phyloP scores from a whole-genome alignment of 805 yeast genomes.

The Monosporozyma aquatica region DNA sequence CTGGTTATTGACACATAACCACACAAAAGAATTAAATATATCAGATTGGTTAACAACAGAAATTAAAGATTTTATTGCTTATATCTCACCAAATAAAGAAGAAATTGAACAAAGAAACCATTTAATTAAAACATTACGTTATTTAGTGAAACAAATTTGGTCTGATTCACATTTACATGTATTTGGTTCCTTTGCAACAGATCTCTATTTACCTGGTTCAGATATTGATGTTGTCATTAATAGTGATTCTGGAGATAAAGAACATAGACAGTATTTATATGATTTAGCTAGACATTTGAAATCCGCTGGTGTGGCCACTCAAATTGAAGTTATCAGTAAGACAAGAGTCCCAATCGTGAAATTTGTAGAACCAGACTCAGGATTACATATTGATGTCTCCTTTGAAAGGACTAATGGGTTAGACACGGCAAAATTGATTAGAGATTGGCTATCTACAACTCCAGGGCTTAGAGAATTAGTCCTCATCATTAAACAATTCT shows the following conservation, averaged over 20 bases:
- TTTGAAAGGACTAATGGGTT: slow-evolving; percentile 80
- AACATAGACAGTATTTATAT: slow-evolving; percentile 55
- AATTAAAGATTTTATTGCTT: slow-evolving; percentile 73
- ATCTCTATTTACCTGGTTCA: slow-evolving; percentile 87
- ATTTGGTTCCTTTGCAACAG: slow-evolving; percentile 93
- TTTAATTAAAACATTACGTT: slow-evolving; percentile 54
- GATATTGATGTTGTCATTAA: slow-evolving; percentile 89
- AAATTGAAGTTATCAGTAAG: slow-evolving; percentile 76
- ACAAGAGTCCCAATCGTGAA: slow-evolving; percentile 94
- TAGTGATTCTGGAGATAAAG: slow-evolving; percentile 49
- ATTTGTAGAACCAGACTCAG: slow-evolving; percentile 63
- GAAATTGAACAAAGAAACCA: slow-evolving; percentile 63
- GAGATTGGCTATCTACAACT: slow-evolving; percentile 59
- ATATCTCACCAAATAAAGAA: slow-evolving; percentile 71
- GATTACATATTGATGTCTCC: slow-evolving; percentile 78
- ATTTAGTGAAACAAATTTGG: slow-evolving; percentile 53
- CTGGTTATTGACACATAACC: slow-evolving; percentile 74
- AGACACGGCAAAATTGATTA: slow-evolving; percentile 69
- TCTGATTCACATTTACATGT: slow-evolving; percentile 70
- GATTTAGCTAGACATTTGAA: slow-evolving; percentile 65
- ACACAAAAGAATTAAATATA: slow-evolving; percentile 63
- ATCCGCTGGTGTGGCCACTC: slow-evolving; percentile 49
- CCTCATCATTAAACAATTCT: slow-evolving; percentile 74
- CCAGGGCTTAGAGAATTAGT: slow-evolving; percentile 82
- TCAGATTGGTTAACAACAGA: slow-evolving; percentile 84